Evolutionary conservation across 805 yeast species (phyloP), one percentile per base, ranked within the genome.

Genomic region (Ogataea chonburiensis): DNA sequence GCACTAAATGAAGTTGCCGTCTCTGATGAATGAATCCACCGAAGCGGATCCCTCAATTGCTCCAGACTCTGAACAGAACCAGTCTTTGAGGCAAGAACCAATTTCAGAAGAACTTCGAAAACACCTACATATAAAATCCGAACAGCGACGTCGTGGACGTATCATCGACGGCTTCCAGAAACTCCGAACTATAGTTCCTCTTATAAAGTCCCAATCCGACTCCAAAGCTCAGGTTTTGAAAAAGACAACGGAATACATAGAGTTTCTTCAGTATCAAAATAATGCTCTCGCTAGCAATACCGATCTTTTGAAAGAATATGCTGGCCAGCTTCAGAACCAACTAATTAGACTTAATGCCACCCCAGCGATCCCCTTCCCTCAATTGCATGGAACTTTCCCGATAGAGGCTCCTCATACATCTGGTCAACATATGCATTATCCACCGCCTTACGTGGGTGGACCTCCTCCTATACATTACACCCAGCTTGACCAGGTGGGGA

Each of bases 81-180:
- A 24, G 6, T 17, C 34, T 13, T 23, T 16, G 11, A 23, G 23
- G n/a, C 28, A 35, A 8, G 50, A 46, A 18, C 45, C 47, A 1
- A 25, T 44, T n/a, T 38, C 49, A 1, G 45, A 47, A 20, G 51
- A 49, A 12, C 27, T 52, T 15, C 38, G 57, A 17, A 53, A 53
- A 24, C 66, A 67, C 42, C 59, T 71, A 8, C 73, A 69, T 45
- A 68, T 68, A 30, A 56, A 66, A 25, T 66, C 71, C 4, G 74
- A 69, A 42, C 73, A 69, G 47, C 50, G 74, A 26, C 57, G 74
- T 27, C 56, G 74, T 20, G 72, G 68, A 36, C 61, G 64, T 40
- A 69, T 69, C 34, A 67, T 67, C 24, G 74, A 70, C 32, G 74
- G 74, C 12, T 69, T 69, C 42, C 60, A 64, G 24, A 60, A 57